Evolutionary conservation across 257 asterid species (phyloP).

Genomic region (Ligustrum vulgare): DNA sequence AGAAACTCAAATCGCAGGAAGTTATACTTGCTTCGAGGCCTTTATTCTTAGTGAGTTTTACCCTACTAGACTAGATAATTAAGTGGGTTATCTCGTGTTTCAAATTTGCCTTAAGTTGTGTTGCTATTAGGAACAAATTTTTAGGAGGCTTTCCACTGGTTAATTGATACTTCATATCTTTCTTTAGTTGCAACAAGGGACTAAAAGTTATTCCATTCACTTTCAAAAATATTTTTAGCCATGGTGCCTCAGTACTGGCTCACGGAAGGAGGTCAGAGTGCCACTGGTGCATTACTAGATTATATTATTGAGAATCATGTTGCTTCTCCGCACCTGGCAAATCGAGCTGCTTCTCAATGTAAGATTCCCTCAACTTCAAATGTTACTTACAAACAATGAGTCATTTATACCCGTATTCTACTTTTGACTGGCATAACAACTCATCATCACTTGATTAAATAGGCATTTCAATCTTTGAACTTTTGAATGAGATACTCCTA

Average conservation of each 20-base stretch:
- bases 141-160: slow-evolving; percentile 2
- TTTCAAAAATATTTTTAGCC: slow-evolving; percentile 46
- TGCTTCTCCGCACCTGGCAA: slow-evolving; percentile 79
- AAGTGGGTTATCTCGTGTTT: not conserved
- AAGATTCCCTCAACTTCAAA: slow-evolving; percentile 34
- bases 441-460: slow-evolving; percentile 13
- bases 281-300: slow-evolving; percentile 89
- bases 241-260: slow-evolving; percentile 99
- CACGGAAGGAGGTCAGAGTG: slow-evolving; percentile 99
- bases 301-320: slow-evolving; percentile 74
- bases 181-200: slow-evolving; percentile 11
- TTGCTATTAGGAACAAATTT: not conserved
- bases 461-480: slow-evolving; percentile 76
- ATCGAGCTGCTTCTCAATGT: slow-evolving; percentile 90
- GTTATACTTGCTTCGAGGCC: not conserved
- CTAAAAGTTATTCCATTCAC: slow-evolving; percentile 21
- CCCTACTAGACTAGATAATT: not conserved
- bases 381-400: not conserved
- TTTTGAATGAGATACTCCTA: slow-evolving; percentile 81
- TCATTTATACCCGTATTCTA: not conserved
- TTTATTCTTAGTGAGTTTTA: not conserved
- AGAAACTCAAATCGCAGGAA: not conserved
- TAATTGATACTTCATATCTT: slow-evolving; percentile 1
- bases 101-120: not conserved
- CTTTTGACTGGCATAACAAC: not conserved